phyloP scores from a whole-genome alignment of 352 stramenopile species.

The Albugo candida region DNA sequence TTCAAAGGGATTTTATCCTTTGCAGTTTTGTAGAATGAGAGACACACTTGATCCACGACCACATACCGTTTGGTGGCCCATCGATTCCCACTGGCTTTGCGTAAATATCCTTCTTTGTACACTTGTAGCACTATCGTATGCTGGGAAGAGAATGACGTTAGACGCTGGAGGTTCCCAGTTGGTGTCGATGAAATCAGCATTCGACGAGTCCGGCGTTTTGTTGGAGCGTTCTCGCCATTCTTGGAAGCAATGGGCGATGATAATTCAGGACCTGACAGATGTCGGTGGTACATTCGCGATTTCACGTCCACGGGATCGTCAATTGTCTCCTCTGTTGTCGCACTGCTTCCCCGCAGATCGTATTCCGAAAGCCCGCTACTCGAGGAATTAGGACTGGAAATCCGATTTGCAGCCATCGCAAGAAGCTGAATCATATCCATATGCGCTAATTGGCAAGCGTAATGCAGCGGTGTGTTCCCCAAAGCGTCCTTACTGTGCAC shows the following conservation, averaged over 20 bases:
- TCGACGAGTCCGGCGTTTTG: constrained; percentile 29
- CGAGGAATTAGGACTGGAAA: constrained; percentile 22
- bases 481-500: constrained; percentile 60
- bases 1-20: constrained; percentile 73
- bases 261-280: background rate
- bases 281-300: background rate
- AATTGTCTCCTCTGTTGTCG: background rate
- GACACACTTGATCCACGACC: constrained; percentile 63
- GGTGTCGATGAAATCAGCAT: constrained; percentile 45
- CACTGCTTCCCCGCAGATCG: constrained; percentile 17
- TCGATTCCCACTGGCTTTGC: constrained; percentile 61
- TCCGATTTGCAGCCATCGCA: constrained; percentile 69
- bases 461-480: constrained; percentile 73
- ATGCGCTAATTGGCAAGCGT: constrained; percentile 48
- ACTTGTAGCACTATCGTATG: constrained; percentile 45
- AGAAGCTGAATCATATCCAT: constrained; percentile 75
- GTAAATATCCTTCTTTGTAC: constrained; percentile 67
- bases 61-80: constrained; percentile 78
- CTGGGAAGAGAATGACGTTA: background rate
- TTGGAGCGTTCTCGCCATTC: background rate
- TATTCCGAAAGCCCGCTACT: constrained; percentile 19
- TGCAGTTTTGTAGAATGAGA: constrained; percentile 73
- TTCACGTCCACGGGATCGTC: background rate
- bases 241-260: background rate
- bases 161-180: constrained; percentile 26